phyloP scores from a whole-genome alignment of 495 filamentous ascomycete species.

The Penicillium arizonense region DNA sequence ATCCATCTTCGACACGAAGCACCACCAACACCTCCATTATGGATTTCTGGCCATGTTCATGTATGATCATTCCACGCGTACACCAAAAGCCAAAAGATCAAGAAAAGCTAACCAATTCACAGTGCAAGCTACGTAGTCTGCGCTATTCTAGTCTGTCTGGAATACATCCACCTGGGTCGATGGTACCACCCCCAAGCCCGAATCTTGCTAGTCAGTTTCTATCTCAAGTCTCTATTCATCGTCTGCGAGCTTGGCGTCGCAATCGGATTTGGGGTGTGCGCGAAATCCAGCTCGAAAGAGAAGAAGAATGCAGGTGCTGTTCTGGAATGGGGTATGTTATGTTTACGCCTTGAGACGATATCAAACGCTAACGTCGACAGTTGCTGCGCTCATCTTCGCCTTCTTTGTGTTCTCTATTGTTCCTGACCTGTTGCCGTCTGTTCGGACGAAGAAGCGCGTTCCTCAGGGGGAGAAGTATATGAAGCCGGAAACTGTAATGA shows the following conservation, averaged over 20 bases:
- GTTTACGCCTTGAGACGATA: not conserved
- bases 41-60: slow-evolving; percentile 76
- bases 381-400: slow-evolving; percentile 76
- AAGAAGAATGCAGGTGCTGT: slow-evolving; percentile 48
- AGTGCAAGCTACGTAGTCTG: slow-evolving; percentile 56
- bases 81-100: not conserved
- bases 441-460: slow-evolving; percentile 48
- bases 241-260: slow-evolving; percentile 68
- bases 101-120: not conserved
- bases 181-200: slow-evolving; percentile 57
- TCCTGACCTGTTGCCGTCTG: slow-evolving; percentile 74
- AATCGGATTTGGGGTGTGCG: slow-evolving; percentile 46
- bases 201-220: slow-evolving; percentile 70
- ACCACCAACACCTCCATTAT: slow-evolving; percentile 60
- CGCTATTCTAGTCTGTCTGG: slow-evolving; percentile 73
- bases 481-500: not conserved
- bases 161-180: slow-evolving; percentile 72
- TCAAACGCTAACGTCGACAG: slow-evolving; percentile 15
- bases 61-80: slow-evolving; percentile 27
- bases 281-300: slow-evolving; percentile 27
- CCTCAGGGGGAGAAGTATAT: slow-evolving; percentile 23
- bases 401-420: slow-evolving; percentile 78
- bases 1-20: slow-evolving; percentile 70
- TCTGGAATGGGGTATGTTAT: slow-evolving; percentile 58
- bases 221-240: slow-evolving; percentile 72